Evolutionary conservation across 148 eudicot species (phyloP), one percentile per base, ranked within the genome.

Genomic region (Silene latifolia): DNA sequence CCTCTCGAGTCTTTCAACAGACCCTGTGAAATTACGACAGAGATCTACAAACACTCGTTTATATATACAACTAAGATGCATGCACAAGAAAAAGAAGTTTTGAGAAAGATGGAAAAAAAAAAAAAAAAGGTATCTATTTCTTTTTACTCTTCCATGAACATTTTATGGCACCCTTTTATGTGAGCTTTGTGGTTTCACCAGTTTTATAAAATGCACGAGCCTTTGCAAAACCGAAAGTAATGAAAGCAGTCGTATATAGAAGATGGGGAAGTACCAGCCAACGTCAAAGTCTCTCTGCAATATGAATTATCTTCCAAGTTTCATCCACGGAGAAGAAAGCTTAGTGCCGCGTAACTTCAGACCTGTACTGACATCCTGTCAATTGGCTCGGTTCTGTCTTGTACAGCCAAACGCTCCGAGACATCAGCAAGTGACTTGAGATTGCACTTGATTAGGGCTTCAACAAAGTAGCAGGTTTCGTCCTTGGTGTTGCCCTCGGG

Each of bases 401-500:
- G 82, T 79, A 89, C 79, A 47, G 90, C 89, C 74, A 85, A 72
- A 39, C 86, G 85, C 82, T 83, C 92, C 4, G 92, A 89, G 59
- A 89, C 84, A 25, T 82, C 86, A 70, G 87, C 86, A 12, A 89
- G 90, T 24, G 92, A 89, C 63, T 87, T 89, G 76, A 89, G 88
- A 75, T 89, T 89, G 84, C 92, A 89, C 79, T 87, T 89, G 64
- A 89, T 89, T 74, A 89, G 73, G 63, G 92, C 87, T 89, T 87
- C 87, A 12, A 88, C 80, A 68, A 88, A 86, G 77, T 83, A 88
- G 77, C 92, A 87, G 63, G 89, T 88, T 82, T 89, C 92, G 7
- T 89, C 92, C 69, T 80, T 89, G 70, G 92, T 89, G 87, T 89
- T 89, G 23, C 90, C 92, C 56, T 87, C 90, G 3, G 92, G 90